These are phyloP conservation scores for Plasmopara muralis DNA, from an alignment of 352 stramenopile genomes.

Conservation along the genomic window DNA sequence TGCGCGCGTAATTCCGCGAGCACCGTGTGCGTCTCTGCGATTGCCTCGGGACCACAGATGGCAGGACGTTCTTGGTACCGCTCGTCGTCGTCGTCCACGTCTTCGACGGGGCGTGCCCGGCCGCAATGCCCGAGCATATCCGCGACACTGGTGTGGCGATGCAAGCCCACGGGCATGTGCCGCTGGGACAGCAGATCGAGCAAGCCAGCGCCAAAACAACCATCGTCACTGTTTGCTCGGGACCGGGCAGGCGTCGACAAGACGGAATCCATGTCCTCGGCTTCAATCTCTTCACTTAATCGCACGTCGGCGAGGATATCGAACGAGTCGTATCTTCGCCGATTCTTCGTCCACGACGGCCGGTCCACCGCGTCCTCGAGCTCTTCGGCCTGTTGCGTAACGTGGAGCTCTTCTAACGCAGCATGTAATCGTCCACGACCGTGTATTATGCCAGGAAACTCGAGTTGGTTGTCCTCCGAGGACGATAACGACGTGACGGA, in stretches of 20 bases:
- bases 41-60: conserved; percentile 1
- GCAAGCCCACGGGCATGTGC: conserved; percentile 28
- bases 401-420: conserved; percentile 17
- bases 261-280: conserved; percentile 23
- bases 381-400: conserved; percentile 16
- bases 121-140: conserved; percentile 25
- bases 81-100: conserved; percentile 16
- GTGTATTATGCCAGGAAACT: conserved; percentile 6
- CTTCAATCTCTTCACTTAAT: conserved; percentile 16
- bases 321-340: conserved; percentile 28
- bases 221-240: conserved; percentile 25
- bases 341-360: conserved; percentile 5
- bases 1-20: conserved; percentile 7
- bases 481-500: conserved; percentile 29
- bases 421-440: conserved; percentile 15
- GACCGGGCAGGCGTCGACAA: conserved; percentile 22
- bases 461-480: conserved; percentile 24
- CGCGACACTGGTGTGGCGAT: conserved; percentile 25
- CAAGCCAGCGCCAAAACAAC: conserved; percentile 18
- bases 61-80: not conserved
- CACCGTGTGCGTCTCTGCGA: conserved; percentile 2
- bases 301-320: conserved; percentile 25
- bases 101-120: not conserved
- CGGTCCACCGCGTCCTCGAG: not conserved
- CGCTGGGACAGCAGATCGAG: conserved; percentile 31